A percentile compares a stretch with the other conserved stretches of the same genome.
Conservation (phyloP, 139 green algal species). For the Chlamydomonas asymmetrica region DNA sequence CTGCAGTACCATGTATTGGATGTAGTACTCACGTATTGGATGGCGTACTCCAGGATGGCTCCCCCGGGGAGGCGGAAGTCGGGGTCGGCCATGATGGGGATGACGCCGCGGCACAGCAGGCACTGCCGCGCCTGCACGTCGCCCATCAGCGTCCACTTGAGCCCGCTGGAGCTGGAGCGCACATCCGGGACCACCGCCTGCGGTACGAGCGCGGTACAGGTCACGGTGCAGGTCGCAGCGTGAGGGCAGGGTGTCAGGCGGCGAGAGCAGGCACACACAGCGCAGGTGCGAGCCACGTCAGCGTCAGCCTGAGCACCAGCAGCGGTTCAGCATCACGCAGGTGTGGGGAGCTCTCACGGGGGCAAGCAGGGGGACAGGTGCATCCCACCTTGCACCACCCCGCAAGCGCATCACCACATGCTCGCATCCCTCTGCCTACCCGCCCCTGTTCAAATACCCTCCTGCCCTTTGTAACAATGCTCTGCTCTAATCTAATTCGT, state of each 20-base stretch:
- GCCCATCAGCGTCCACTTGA: slow-evolving; percentile 39
- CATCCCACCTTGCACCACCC: no score
- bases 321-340: no score
- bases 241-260: neutral
- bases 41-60: slow-evolving; percentile 36
- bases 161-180: slow-evolving; percentile 23
- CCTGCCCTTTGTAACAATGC: no score
- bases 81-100: slow-evolving; percentile 53
- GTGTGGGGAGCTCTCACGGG: no score
- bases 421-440: no score
- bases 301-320: no score
- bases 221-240: neutral
- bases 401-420: no score
- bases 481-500: neutral
- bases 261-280: neutral
- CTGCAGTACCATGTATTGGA: no score
- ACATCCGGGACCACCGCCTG: slow-evolving; percentile 31
- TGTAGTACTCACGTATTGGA: slow-evolving; percentile 16
- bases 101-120: slow-evolving; percentile 57
- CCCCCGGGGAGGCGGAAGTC: slow-evolving; percentile 18
- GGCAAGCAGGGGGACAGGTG: no score
- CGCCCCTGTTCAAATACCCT: no score
- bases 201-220: neutral
- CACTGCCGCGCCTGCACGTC: slow-evolving; percentile 51
- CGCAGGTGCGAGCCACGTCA: no score